Evolutionary conservation across 768 basidiomycete genomes (phyloP).

Genomic region (Cantharellus cinnabarinus): DNA sequence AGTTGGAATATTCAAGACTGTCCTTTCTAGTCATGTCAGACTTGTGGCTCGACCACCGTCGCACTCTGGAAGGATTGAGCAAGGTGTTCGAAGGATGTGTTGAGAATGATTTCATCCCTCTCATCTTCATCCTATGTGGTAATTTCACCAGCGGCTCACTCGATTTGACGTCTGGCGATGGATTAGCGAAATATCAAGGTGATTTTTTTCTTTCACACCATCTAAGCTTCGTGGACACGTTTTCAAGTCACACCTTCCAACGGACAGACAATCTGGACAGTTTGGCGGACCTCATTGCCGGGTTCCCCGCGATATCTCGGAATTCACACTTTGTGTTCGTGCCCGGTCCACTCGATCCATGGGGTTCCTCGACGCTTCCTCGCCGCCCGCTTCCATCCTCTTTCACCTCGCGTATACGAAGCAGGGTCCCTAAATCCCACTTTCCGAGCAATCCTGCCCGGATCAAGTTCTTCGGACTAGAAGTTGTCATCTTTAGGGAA

Average conservation of each 20-base stretch:
- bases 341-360: constrained; percentile 81
- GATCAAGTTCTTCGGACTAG: constrained; percentile 86
- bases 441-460: constrained; percentile 86
- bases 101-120: constrained; percentile 71
- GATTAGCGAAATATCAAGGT: constrained; percentile 77
- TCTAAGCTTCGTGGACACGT: background rate
- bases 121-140: constrained; percentile 79
- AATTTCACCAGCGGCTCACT: constrained; percentile 81
- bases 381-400: constrained; percentile 60
- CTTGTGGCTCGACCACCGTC: constrained; percentile 82
- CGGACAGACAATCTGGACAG: constrained; percentile 63
- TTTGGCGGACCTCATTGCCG: constrained; percentile 64
- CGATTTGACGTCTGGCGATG: constrained; percentile 54
- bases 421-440: constrained; percentile 57
- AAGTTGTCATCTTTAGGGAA: constrained; percentile 84
- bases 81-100: constrained; percentile 81
- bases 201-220: constrained; percentile 7
- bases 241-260: constrained; percentile 2
- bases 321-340: constrained; percentile 82
- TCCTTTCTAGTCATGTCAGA: constrained; percentile 85
- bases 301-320: constrained; percentile 57
- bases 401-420: constrained; percentile 46
- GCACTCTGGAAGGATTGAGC: constrained; percentile 56
- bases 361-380: constrained; percentile 55
- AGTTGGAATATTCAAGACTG: constrained; percentile 50